Conservation (phyloP, 306 rosid genomes). For the Vachellia collinsii region DNA sequence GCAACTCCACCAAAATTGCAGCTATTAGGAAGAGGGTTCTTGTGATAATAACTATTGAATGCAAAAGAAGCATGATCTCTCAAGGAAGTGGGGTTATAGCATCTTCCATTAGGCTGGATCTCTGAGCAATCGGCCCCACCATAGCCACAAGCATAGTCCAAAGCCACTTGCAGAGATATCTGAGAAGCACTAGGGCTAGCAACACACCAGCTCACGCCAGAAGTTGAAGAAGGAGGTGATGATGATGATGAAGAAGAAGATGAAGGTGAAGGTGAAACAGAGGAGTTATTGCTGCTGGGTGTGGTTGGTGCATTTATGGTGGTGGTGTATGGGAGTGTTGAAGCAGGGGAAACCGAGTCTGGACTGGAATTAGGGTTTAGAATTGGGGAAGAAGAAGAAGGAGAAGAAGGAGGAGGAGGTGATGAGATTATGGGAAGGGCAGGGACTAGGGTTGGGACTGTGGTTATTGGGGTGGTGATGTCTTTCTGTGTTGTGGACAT, state of each 20-base stretch:
- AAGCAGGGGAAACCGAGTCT: constrained; percentile 59
- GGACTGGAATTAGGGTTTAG: constrained; percentile 65
- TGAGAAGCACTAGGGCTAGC: constrained; percentile 66
- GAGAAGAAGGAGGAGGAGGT: not conserved
- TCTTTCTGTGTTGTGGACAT: constrained; percentile 53
- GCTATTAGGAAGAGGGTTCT: constrained; percentile 76
- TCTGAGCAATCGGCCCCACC: constrained; percentile 71
- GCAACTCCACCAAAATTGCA: constrained; percentile 83
- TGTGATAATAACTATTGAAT: constrained; percentile 70
- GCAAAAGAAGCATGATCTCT: constrained; percentile 77
- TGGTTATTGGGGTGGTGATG: constrained; percentile 79
- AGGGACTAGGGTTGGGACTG: constrained; percentile 60
- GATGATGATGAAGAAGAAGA: not conserved
- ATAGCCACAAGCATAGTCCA: constrained; percentile 84
- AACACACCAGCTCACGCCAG: constrained; percentile 75
- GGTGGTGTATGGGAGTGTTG: constrained; percentile 41
- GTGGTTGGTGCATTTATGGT: not conserved
- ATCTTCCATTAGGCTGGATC: constrained; percentile 67
- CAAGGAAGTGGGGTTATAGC: constrained; percentile 58
- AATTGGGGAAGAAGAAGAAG: constrained; percentile 41
- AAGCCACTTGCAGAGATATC: constrained; percentile 63
- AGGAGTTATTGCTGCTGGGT: not conserved
- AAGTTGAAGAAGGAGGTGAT: not conserved
- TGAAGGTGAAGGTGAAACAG: not conserved
- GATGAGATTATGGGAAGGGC: constrained; percentile 32